Evolutionary conservation across 768 basidiomycete species (phyloP).

Genomic region (Mycena capillaripes): DNA sequence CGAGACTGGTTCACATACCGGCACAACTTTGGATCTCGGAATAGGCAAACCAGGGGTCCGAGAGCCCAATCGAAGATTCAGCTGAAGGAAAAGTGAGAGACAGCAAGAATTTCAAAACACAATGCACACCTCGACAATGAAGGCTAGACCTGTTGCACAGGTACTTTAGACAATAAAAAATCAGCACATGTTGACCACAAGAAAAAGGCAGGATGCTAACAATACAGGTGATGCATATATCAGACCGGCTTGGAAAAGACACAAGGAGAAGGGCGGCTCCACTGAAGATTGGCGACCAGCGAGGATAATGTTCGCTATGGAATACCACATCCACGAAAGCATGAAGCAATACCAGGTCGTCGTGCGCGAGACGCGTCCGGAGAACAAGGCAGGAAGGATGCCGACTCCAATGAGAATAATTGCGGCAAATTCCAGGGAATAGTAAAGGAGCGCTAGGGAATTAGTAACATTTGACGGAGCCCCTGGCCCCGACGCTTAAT

Average conservation of each 20-base stretch:
- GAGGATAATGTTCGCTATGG: slow-evolving; percentile 11
- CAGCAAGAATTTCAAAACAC: too few species aligned
- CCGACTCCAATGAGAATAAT: slow-evolving; percentile 8
- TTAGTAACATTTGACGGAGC: background rate
- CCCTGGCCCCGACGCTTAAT: background rate
- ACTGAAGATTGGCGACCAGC: slow-evolving; percentile 15
- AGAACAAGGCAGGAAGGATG: slow-evolving; percentile 20
- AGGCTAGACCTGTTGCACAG: slow-evolving; percentile 1
- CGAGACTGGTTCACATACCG: background rate
- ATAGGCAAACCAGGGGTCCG: background rate
- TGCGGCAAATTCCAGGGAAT: background rate
- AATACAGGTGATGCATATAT: slow-evolving; percentile 29
- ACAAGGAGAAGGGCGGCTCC: slow-evolving; percentile 3
- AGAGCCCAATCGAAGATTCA: slow-evolving; percentile 2
- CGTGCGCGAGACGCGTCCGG: slow-evolving; percentile 12
- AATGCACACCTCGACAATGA: background rate
- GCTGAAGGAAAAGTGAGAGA: background rate
- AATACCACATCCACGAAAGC: slow-evolving; percentile 26
- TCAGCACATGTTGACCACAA: background rate
- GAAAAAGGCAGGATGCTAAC: slow-evolving; percentile 2
- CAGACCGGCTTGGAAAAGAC: slow-evolving; percentile 19
- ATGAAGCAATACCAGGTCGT: slow-evolving; percentile 30
- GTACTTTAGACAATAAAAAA: background rate
- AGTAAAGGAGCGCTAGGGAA: background rate
- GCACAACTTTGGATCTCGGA: background rate